Evolutionary conservation across 805 yeast genomes (phyloP).

Genomic region (Ogataea methylovora): DNA sequence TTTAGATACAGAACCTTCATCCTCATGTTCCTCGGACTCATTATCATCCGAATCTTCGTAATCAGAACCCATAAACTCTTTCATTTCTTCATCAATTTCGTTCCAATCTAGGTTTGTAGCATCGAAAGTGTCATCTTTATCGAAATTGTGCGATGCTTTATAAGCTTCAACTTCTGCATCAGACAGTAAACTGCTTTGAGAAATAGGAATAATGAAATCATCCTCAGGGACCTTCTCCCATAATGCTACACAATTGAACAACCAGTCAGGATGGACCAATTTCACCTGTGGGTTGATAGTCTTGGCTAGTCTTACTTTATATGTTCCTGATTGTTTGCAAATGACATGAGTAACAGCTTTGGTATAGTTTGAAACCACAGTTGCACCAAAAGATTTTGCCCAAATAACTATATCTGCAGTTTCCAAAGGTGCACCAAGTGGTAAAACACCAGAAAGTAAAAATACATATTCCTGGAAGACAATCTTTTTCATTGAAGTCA

Average conservation of each 20-base stretch:
- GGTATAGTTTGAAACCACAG: conserved; percentile 62
- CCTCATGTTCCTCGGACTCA: conserved; percentile 6
- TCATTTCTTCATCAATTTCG: conserved; percentile 51
- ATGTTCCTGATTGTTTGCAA: conserved; percentile 72
- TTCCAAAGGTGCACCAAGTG: conserved; percentile 66
- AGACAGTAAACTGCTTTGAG: conserved; percentile 36
- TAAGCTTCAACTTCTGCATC: conserved; percentile 40
- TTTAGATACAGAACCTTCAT: background rate
- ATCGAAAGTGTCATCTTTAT: conserved; percentile 31
- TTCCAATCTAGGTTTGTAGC: conserved; percentile 40
- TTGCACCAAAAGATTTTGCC: conserved; percentile 90
- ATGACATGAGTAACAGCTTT: conserved; percentile 82
- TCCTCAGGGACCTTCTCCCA: conserved; percentile 69
- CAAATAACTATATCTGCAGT: conserved; percentile 84
- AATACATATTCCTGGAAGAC: conserved; percentile 66
- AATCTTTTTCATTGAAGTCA: conserved; percentile 64
- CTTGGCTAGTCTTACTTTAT: conserved; percentile 77
- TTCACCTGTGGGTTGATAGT: conserved; percentile 51
- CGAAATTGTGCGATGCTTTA: conserved; percentile 25
- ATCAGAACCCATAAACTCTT: conserved; percentile 40
- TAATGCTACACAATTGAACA: conserved; percentile 72
- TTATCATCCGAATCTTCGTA: conserved; percentile 30
- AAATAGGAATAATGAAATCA: conserved; percentile 48
- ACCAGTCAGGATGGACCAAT: conserved; percentile 90
- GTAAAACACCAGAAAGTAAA: conserved; percentile 84